Base-by-base conservation (phyloP, 2,329 filamentous ascomycete genomes). In the Dothidotthia symphoricarpi region DNA sequence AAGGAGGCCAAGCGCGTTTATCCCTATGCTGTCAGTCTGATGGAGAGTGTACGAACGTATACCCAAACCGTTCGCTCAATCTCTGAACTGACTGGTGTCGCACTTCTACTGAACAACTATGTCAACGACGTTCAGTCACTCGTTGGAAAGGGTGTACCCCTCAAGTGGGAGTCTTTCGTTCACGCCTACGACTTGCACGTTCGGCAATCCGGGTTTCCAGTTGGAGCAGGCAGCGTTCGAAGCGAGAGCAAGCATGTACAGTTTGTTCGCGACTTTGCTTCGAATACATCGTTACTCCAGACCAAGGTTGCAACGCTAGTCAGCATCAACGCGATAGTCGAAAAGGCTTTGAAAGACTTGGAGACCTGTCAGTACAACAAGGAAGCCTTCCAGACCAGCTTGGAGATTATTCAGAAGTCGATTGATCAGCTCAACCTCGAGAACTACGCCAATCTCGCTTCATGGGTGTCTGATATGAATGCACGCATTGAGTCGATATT, bases 1-100 rank as follows among this genome's bases (percentile, higher is more conserved):
- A 98, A 97, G 67, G 93, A 98, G 64, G 94, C 93, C n/a, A 95
- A 96, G 69, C 82, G 93, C 36, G 93, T 98, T 3, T 99, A 99
- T 57, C 93, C 93, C 0, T 98, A 94, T 60, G 93, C 94, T 16
- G 90, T 98, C 50, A 97, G 90, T 61, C 72, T 99, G 51, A 98
- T 98, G 89, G 93, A 99, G 70, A 97, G 89, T 58, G 88, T 97
- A n/a, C 81, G 90, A 41, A 97, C 89, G 0, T 85, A 95, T 48
- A 80, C 88, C 2, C 91, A 97, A 68, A 96, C 89, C 0, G 84
- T 85, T 53, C 83, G 88, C 19, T 82, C 86, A 34, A 94, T 98
- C 43, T 75, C 81, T 13, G 81, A 85, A 37, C 91, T 98, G 87
- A 80, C 83, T 9, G 86, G 91, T 51, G 89, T 96, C 41, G 82